Evolutionary conservation across 1,284 basidiomycete species (phyloP), one percentile per base, ranked within the genome.

Genomic region (Leccinum colubrinum): DNA sequence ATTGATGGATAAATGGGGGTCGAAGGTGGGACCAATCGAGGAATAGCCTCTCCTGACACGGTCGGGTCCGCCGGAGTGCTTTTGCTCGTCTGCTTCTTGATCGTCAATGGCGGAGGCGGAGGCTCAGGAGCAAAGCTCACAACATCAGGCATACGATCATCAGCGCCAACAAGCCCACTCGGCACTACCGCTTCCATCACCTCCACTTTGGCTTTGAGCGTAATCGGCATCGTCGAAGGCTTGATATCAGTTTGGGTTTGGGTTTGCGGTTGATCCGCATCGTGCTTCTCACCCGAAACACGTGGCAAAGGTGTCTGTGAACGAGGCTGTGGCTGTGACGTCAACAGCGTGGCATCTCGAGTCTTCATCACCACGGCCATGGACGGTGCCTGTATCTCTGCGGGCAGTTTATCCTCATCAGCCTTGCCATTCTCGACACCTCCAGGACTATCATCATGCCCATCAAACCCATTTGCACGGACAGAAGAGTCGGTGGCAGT

Each of bases 171-270:
- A 52, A 66, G 64, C 17, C 62, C 71, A 54, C 57, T 72, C 8
- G 65, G 68, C 41, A 77, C 55, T n/a, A 61, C 20, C 9, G 37
- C 64, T 35, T 74, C 75, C 58, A 68, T 55, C 11, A 73, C 51
- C 63, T 79, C 78, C 59, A 74, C 58, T 55, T 79, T 79, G 30
- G 78, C 63, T 6, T 59, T 58, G 15, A 76, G 59, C 22, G 72
- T 72, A 14, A 50, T 50, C 46, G 46, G 20, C 46, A 14, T 27
- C 39, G 33, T 56, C 27, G 65, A 12, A 37, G 56, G 43, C 6
- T 53, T 59, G 48, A 37, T 11, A 27, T 63, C 56, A 7, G 58
- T 56, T 48, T 58, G 60, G 4, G 46, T 61, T 33, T 62, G 65
- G 4, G 46, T 61, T 33, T 62, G 65, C 6, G 46, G 60, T 52